Evolutionary conservation across 257 asterid genomes (phyloP).

Genomic region (Solanum bukasovii): DNA sequence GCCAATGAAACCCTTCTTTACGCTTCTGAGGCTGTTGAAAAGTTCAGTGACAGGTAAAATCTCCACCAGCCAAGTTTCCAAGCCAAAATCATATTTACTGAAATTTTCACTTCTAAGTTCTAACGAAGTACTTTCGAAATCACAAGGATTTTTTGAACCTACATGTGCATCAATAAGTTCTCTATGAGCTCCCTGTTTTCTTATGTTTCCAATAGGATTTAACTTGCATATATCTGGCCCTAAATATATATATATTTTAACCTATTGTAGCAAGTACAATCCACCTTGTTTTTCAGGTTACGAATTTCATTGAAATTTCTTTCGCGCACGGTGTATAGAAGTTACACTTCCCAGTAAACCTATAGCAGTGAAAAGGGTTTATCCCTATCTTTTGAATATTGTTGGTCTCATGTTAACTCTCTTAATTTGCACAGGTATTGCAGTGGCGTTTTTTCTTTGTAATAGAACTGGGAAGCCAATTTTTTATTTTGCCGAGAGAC

Average conservation of each 20-base stretch:
- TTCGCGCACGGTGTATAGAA: background rate
- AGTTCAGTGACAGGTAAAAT: constrained; percentile 82
- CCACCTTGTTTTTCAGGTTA: background rate
- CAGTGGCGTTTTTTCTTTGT: constrained; percentile 62
- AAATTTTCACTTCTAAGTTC: background rate
- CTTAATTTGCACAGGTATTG: constrained; percentile 54
- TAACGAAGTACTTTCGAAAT: background rate
- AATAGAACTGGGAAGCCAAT: constrained; percentile 15
- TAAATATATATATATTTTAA: background rate
- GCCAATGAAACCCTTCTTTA: constrained; percentile 89
- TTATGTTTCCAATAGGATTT: background rate
- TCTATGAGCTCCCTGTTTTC: background rate
- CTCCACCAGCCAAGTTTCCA: background rate
- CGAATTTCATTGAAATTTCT: background rate
- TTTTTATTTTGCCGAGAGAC: background rate
- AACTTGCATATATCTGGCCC: background rate
- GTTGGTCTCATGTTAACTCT: background rate
- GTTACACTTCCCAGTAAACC: background rate
- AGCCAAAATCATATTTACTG: background rate
- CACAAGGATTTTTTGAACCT: background rate
- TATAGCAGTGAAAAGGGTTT: background rate
- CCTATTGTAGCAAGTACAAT: background rate
- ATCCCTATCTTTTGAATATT: background rate
- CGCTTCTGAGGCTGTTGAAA: constrained; percentile 85
- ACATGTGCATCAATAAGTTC: background rate